These are phyloP conservation scores for Lactarius hengduanensis DNA, from an alignment of 768 basidiomycete genomes.

Conservation along the genomic window DNA sequence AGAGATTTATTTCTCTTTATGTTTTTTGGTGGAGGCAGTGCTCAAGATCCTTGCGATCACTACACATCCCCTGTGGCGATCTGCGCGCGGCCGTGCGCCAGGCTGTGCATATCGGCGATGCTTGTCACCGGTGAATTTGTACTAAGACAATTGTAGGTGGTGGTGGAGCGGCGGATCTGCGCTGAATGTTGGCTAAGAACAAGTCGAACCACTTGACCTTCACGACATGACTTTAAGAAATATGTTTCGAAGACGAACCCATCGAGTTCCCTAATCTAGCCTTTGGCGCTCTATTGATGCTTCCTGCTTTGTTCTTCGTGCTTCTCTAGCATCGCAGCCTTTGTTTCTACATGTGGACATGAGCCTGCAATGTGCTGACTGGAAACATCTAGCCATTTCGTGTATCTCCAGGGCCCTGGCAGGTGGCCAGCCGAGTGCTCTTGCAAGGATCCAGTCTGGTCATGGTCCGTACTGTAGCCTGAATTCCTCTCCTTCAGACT, in stretches of 20 bases:
- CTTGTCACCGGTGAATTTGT: not conserved
- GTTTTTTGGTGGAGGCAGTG: not conserved
- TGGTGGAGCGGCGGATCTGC: not conserved
- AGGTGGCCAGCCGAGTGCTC: not conserved
- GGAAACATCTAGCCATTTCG: not conserved
- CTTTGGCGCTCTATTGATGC: not conserved
- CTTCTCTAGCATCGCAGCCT: slow-evolving; percentile 10
- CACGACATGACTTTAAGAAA: not conserved
- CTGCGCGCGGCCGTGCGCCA: not conserved
- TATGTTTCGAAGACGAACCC: not conserved
- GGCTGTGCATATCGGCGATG: slow-evolving; percentile 16
- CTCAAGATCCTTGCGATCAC: not conserved
- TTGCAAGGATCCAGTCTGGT: not conserved
- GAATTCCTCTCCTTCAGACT: not conserved
- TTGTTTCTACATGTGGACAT: slow-evolving; percentile 6
- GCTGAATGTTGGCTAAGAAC: not conserved
- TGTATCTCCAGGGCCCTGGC: slow-evolving; percentile 12
- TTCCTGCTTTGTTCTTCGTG: slow-evolving; percentile 2
- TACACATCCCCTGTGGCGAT: slow-evolving; percentile 2
- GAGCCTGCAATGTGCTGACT: not conserved
- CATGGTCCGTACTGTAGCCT: not conserved
- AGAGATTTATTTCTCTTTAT: not conserved
- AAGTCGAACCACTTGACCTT: not conserved
- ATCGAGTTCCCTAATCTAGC: slow-evolving; percentile 5
- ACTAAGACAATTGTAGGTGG: not conserved